Base-by-base conservation (phyloP, 139 green algal genomes). In the Parachlorella kessleri region DNA sequence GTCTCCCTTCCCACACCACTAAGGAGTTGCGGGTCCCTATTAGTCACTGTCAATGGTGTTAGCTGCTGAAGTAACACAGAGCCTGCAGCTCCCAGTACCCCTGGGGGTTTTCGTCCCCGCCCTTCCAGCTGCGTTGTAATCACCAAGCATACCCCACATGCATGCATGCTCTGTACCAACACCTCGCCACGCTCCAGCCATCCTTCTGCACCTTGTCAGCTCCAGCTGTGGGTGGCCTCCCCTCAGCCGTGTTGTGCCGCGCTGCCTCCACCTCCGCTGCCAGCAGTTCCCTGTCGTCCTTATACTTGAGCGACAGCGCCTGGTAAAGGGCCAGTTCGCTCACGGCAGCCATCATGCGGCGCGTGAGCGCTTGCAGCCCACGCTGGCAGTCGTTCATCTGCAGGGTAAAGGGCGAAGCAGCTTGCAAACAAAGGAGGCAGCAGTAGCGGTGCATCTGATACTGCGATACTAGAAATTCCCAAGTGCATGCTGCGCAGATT, bases 261-360 rank as follows among this genome's bases (percentile, higher is more conserved):
- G 87, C 90, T 37, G 41, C 68, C 21, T 64, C 35, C 23, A 96
- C 74, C 24, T 88, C 72, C 14, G 63, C 66, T 3, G 83, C 78
- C 7, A 97, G 72, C 59, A 86, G 81, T 30, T 89, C 83, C 39
- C 82, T 83, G 70, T 95, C 90, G 6, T 79, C 83, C 1, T 83
- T 81, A 42, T 94, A 87, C 81, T 96, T 95, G 64, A 96, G 81
- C 6, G 87, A 85, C 23, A 85, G 87, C 0, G 90, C 91, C 87
- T 97, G 91, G 80, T 95, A 96, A 83, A 98, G 91, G 32, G 88
- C 93, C 55, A 98, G 86, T 88, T 98, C 94, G 36, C 84, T 92
- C 38, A 96, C 90, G 0, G 91, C 92, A 21, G 93, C 94, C 92
- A 96, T 98, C 80, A 97, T 94, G 66, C 88, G 90, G 7, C 90